Percentiles rank a stretch among this genome's conserved stretches.
Conservation (phyloP, 495 filamentous ascomycete genomes). For the Trichoderma erinaceum region DNA sequence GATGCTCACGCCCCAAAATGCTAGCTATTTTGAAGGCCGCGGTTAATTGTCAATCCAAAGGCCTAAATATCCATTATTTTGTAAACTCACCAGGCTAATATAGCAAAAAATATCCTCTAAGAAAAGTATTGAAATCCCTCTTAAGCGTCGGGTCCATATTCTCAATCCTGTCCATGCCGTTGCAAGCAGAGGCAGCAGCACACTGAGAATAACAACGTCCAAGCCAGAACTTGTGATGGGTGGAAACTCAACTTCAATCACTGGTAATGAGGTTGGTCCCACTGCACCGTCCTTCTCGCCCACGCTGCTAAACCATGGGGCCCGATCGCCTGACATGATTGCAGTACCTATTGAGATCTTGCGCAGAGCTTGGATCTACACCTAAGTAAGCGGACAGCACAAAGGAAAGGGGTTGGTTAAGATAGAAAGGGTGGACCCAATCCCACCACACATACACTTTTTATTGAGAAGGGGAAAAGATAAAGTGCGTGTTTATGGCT, state of each 20-base stretch:
- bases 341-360: not conserved
- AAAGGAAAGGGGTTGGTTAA: not conserved
- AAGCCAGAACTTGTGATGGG: not conserved
- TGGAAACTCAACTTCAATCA: not conserved
- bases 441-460: no score
- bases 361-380: not conserved
- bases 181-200: not conserved
- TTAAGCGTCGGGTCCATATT: not conserved
- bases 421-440: no score
- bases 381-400: not conserved
- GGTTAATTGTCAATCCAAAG: not conserved
- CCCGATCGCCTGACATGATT: not conserved
- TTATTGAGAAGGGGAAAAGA: no score
- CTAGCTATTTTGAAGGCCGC: not conserved
- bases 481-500: no score
- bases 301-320: not conserved
- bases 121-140: not conserved
- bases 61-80: not conserved
- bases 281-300: not conserved
- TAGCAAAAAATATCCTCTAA: slow-evolving; percentile 8
- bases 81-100: slow-evolving; percentile 2
- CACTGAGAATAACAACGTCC: not conserved
- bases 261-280: not conserved
- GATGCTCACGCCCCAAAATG: not conserved
- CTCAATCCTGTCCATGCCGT: not conserved